Evolutionary conservation across 106 monocot species (phyloP).

Genomic region (Platanthera guangdongensis): DNA sequence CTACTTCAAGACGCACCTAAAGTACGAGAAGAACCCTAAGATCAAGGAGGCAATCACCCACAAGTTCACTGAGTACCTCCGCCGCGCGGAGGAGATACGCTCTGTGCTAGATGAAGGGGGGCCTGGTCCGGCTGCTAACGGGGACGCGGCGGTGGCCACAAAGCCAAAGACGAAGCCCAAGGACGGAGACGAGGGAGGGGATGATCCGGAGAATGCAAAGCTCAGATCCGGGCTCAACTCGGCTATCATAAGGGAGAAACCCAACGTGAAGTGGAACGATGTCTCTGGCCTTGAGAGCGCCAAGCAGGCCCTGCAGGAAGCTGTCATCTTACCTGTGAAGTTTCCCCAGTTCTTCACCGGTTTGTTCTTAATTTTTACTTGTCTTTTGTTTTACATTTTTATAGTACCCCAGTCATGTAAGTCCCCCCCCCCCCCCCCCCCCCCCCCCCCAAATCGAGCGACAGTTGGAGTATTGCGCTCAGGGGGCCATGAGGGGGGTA

Average conservation of each 20-base stretch:
- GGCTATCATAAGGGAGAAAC: constrained; percentile 77
- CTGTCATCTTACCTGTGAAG: constrained; percentile 79
- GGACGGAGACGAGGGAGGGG: constrained; percentile 55
- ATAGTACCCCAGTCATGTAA: too few species aligned
- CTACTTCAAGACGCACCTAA: constrained; percentile 87
- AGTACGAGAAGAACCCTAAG: constrained; percentile 74
- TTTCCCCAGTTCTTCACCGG: constrained; percentile 90
- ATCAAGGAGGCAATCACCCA: constrained; percentile 85
- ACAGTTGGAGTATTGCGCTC: too few species aligned
- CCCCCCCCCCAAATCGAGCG: too few species aligned
- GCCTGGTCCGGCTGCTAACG: constrained; percentile 39
- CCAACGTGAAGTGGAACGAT: constrained; percentile 79
- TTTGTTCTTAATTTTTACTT: background rate
- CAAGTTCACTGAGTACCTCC: constrained; percentile 90
- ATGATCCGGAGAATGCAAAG: constrained; percentile 71
- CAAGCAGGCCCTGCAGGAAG: constrained; percentile 86
- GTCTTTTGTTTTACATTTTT: background rate
- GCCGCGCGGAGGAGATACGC: constrained; percentile 88
- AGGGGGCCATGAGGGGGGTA: too few species aligned
- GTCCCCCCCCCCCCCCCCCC: too few species aligned
- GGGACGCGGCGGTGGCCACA: constrained; percentile 61
- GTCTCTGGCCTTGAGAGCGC: constrained; percentile 81
- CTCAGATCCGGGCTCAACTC: constrained; percentile 70
- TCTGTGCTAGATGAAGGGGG: constrained; percentile 80
- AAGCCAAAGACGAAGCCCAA: constrained; percentile 68